A percentile compares a stretch with the other conserved stretches of the same genome.
These are phyloP conservation scores for Paragyromitra xinjiangensis DNA, from an alignment of 495 filamentous ascomycete genomes.

Conservation along the genomic window DNA sequence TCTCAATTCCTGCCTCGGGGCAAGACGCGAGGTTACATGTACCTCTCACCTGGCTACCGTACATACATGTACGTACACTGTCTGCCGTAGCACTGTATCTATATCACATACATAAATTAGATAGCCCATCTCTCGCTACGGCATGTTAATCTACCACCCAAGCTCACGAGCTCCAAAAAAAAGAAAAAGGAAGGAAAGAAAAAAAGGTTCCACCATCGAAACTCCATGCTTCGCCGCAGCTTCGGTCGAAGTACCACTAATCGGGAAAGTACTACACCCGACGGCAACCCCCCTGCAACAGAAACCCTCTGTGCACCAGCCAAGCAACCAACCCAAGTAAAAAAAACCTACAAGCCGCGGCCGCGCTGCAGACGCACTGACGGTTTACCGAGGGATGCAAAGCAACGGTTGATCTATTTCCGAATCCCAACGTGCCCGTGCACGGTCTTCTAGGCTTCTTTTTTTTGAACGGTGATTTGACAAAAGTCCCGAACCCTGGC, in stretches of 20 bases:
- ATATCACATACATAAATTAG: constrained; percentile 1
- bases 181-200: background rate
- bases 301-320: constrained; percentile 1
- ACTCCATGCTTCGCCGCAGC: background rate
- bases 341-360: background rate
- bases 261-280: constrained; percentile 6
- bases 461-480: background rate
- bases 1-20: background rate
- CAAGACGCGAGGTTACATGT: background rate
- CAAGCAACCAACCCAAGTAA: constrained; percentile 19
- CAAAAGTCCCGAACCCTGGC: background rate
- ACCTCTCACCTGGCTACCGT: constrained; percentile 14
- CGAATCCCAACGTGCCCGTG: background rate
- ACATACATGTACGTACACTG: constrained; percentile 8
- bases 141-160: constrained; percentile 12
- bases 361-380: constrained; percentile 11
- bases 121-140: constrained; percentile 14
- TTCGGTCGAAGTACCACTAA: constrained; percentile 5
- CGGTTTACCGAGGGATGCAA: constrained; percentile 8
- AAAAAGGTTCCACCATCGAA: background rate
- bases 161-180: constrained; percentile 6
- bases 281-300: background rate
- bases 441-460: constrained; percentile 12
- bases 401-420: constrained; percentile 16
- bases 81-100: background rate